Base-by-base conservation (phyloP, 345 rosid species). In the Barbarea vulgaris region DNA sequence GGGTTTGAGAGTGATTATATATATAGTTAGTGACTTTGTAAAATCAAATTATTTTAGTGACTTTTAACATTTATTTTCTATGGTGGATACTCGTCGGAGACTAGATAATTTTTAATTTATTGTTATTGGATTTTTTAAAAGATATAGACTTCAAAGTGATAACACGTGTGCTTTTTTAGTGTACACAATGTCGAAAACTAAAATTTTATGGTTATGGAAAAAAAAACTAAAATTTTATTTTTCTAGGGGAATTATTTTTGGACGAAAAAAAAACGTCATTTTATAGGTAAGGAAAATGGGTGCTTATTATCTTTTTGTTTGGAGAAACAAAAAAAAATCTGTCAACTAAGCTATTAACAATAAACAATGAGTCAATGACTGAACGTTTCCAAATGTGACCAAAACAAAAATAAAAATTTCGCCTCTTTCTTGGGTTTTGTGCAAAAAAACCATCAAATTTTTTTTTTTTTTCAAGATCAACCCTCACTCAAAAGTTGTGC, bases 81-180 rank as follows among this genome's bases (percentile, higher is more conserved):
- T 57, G 78, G 78, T 56, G 67, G 30, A 36, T 74, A 65, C 12
- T 74, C 58, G 41, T 18, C 11, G 30, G 50, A 46, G 51, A 46
- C 9, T 41, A 31, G 71, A 73, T 73, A 65, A 64, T 52, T 71
- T 48, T 67, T 0, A 60, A 6, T 19, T 24, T 48, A 1, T 31
- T 30, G 9, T 21, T 21, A 21, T 59, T 6, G 7, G 17, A 51
- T 46, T 36, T 36, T 31, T 27, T 5, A 25, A 46, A 47, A 1
- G 47, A 59, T 28, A 11, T 9, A 13, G 21, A 14, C 54, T 55
- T 46, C 48, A 30, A 24, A 9, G 1, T 17, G 14, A 2, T 17
- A 50, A 72, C 77, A 72, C 76, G 76, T 72, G 55, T 69, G n/a
- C n/a, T 21, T 39, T 36, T 39, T n/a, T n/a, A n/a, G n/a, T n/a